Evolutionary conservation across 1,139 yeast species (phyloP), one percentile per base, ranked within the genome.

Genomic region (Yamadazyma atmosphaerica): DNA sequence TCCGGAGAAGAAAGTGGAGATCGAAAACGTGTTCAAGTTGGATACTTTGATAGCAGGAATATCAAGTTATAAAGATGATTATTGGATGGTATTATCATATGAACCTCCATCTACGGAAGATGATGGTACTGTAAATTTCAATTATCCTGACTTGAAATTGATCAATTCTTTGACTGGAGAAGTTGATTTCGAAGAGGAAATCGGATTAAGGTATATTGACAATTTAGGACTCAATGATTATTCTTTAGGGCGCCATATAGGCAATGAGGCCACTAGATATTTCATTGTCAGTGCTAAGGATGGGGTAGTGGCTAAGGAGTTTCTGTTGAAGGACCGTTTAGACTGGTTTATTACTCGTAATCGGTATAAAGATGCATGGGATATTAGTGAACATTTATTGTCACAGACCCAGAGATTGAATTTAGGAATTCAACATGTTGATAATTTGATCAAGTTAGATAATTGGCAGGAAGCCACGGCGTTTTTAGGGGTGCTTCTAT

Each of bases 131-230:
- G 66, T 78, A 4, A 35, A 23, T 2, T 65, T 54, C 39, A 47
- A 55, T 29, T 55, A 63, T 41, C 96, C 98, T 0, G 96, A 89
- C 46, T 60, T 92, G 21, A 77, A 83, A 45, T 67, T 90, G 4
- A 63, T 87, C 15, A 83, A 84, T 53, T 68, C 83, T 3, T 55
- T 68, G 1, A 77, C 81, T 8, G 89, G 94, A 4, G 85, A 79
- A 41, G 95, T 87, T 39, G 73, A 78, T n/a, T 83, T 86, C 43
- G 90, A 84, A 28, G 97, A 92, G 59, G 95, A 85, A 53, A 72
- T 92, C 7, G 81, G 86, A 0, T 63, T 89, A 41, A 76, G 74
- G 37, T 77, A 79, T 34, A 77, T 70, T 35, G 73, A 78, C 30
- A 69, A 74, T 18, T 63, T 88, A 25, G 92, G 95, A 0, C 68